Percentiles rank a stretch among this genome's conserved stretches.
Evolutionary conservation across 257 asterid species (phyloP).

Genomic region (Haberlea rhodopensis): DNA sequence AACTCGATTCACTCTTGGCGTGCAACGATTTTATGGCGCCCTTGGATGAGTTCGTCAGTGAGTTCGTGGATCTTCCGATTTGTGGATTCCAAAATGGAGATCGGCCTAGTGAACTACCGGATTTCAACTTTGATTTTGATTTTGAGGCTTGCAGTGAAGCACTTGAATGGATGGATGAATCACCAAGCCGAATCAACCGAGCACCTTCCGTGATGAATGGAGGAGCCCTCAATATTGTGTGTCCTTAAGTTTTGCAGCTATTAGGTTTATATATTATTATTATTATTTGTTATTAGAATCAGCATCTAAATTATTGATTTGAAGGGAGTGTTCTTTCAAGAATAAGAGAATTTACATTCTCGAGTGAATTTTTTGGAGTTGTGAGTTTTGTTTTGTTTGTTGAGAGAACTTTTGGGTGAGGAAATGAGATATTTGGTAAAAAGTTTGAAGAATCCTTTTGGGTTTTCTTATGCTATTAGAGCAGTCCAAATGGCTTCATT

Average conservation of each 20-base stretch:
- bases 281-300: conserved; percentile 3
- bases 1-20: conserved; percentile 41
- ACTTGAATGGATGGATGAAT: conserved; percentile 59
- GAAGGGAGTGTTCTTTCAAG: conserved; percentile 25
- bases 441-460: conserved; percentile 30
- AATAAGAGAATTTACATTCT: conserved; percentile 16
- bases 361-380: conserved; percentile 25
- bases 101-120: conserved; percentile 41
- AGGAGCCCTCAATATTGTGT: conserved; percentile 61
- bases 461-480: conserved; percentile 63
- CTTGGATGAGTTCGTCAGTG: conserved; percentile 47
- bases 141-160: conserved; percentile 51
- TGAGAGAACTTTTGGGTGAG: conserved; percentile 27
- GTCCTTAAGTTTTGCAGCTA: conserved; percentile 88
- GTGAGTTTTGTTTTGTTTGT: background rate
- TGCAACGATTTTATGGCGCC: conserved; percentile 33
- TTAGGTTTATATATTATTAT: background rate
- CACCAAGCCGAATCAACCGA: background rate
- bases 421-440: background rate
- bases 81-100: conserved; percentile 39
- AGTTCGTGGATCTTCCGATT: conserved; percentile 44
- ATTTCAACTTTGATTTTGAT: conserved; percentile 59
- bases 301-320: conserved; percentile 21
- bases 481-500: conserved; percentile 55
- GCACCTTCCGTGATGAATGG: conserved; percentile 37